Conservation (phyloP, 2,329 filamentous ascomycete genomes). For the Cyphellophora attinorum region DNA sequence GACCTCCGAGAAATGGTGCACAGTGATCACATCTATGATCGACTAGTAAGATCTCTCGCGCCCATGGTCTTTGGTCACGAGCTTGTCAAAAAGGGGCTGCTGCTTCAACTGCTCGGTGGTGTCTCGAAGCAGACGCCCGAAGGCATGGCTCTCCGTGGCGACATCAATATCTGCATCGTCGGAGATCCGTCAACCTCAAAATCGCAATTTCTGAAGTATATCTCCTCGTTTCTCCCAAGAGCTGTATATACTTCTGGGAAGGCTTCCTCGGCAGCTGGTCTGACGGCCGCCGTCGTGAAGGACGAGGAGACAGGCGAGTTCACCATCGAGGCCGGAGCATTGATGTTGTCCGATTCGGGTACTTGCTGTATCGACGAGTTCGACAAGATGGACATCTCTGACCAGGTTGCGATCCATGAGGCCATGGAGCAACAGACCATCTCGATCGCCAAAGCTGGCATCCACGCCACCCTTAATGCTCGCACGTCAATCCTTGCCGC, state of each 20-base stretch:
- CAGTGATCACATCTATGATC: slow-evolving; percentile 86
- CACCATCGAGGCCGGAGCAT: slow-evolving; percentile 93
- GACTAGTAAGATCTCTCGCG: slow-evolving; percentile 84
- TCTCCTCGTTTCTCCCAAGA: slow-evolving; percentile 91
- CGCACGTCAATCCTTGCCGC: slow-evolving; percentile 91
- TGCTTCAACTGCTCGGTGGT: slow-evolving; percentile 92
- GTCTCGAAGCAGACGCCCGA: slow-evolving; percentile 86
- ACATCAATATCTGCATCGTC: slow-evolving; percentile 98
- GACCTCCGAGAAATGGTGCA: slow-evolving; percentile 91
- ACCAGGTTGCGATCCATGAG: slow-evolving; percentile 98
- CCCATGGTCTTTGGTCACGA: slow-evolving; percentile 97
- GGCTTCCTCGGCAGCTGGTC: slow-evolving; percentile 90
- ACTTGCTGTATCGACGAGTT: slow-evolving; percentile 99
- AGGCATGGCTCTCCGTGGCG: slow-evolving; percentile 89
- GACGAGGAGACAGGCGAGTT: slow-evolving; percentile 98
- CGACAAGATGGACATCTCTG: slow-evolving; percentile 97
- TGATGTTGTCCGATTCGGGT: slow-evolving; percentile 94
- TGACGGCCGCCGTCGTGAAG: slow-evolving; percentile 93
- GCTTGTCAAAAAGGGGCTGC: slow-evolving; percentile 91
- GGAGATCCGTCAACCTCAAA: slow-evolving; percentile 96
- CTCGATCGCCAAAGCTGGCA: slow-evolving; percentile 95
- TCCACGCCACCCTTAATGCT: slow-evolving; percentile 93
- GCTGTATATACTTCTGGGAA: slow-evolving; percentile 97
- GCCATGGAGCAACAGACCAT: slow-evolving; percentile 99
- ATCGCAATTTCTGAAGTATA: slow-evolving; percentile 86